Conservation (phyloP, 371 early-diverging fungal species). For the Blyttiomyces sp. region DNA sequence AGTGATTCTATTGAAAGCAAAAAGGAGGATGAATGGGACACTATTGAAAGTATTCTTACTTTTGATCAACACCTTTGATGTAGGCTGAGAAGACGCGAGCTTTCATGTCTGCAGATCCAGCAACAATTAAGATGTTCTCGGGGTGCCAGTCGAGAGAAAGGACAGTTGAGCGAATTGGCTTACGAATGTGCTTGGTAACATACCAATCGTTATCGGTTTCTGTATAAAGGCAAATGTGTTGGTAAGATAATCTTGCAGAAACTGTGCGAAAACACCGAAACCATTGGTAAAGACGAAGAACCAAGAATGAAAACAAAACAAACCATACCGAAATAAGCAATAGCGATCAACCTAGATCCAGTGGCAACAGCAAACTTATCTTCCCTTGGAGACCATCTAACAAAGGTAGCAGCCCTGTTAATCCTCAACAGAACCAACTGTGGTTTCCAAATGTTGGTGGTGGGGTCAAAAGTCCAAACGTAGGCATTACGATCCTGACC, state of each 20-base stretch:
- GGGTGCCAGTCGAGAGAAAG: slow-evolving; percentile 95
- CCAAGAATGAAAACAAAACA: too few relatives aligned
- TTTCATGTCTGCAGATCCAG: slow-evolving; percentile 93
- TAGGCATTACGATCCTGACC: slow-evolving; percentile 98
- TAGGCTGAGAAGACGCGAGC: slow-evolving; percentile 93
- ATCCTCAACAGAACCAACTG: slow-evolving; percentile 91
- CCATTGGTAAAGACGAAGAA: too few relatives aligned
- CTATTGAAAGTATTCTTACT: slow-evolving; percentile 44
- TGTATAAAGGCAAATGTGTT: too few relatives aligned
- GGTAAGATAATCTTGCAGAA: too few relatives aligned
- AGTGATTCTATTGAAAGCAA: too few relatives aligned
- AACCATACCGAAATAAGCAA: slow-evolving; percentile 95
- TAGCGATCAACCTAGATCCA: slow-evolving; percentile 83
- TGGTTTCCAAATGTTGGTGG: slow-evolving; percentile 75
- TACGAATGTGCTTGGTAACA: slow-evolving; percentile 91
- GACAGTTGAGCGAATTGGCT: slow-evolving; percentile 89
- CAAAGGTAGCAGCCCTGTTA: slow-evolving; percentile 94
- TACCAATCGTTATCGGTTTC: slow-evolving; percentile 80
- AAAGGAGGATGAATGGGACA: slow-evolving; percentile 36
- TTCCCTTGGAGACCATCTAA: slow-evolving; percentile 93
- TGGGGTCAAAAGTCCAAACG: slow-evolving; percentile 84
- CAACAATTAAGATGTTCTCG: slow-evolving; percentile 90
- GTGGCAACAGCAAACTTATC: slow-evolving; percentile 97
- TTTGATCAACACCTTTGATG: slow-evolving; percentile 91
- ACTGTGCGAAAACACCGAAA: too few relatives aligned